Evolutionary conservation across 192 early-diverging fungal species (phyloP).

Genomic region (Umbelopsis isabellina): DNA sequence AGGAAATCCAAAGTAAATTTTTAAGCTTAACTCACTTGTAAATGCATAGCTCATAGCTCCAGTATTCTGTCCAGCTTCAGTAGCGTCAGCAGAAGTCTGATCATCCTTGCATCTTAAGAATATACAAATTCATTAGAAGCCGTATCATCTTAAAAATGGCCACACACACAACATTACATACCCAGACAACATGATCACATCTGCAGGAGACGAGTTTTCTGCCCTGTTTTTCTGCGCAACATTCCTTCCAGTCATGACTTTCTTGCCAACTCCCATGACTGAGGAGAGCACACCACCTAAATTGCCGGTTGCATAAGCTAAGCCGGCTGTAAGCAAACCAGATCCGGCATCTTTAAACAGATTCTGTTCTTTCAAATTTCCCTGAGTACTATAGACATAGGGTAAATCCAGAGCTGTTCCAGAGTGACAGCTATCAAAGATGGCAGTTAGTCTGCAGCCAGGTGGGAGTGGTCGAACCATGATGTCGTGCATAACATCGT

Average conservation of each 20-base stretch:
- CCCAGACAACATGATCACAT: constrained; percentile 83
- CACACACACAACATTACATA: constrained; percentile 30
- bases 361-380: constrained; percentile 56
- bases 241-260: constrained; percentile 39
- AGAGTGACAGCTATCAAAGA: constrained; percentile 88
- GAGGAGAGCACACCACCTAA: constrained; percentile 40
- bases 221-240: constrained; percentile 26
- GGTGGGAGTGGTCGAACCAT: constrained; percentile 70
- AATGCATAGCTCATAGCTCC: constrained; percentile 82
- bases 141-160: not conserved
- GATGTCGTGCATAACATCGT: constrained; percentile 75
- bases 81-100: constrained; percentile 83
- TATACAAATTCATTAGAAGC: not conserved
- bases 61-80: constrained; percentile 60
- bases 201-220: constrained; percentile 58
- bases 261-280: constrained; percentile 53
- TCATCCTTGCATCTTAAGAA: constrained; percentile 70
- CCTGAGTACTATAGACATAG: constrained; percentile 73
- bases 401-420: constrained; percentile 83
- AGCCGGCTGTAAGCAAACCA: constrained; percentile 48
- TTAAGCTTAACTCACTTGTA: constrained; percentile 45
- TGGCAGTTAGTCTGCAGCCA: constrained; percentile 74
- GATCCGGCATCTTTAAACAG: constrained; percentile 49
- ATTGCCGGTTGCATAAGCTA: constrained; percentile 54
- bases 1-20: not conserved